Percentiles rank a stretch among this genome's conserved stretches.
These are phyloP conservation scores for Aspergillus pseudoterreus DNA, from an alignment of 2,329 filamentous ascomycete genomes.

Conservation along the genomic window DNA sequence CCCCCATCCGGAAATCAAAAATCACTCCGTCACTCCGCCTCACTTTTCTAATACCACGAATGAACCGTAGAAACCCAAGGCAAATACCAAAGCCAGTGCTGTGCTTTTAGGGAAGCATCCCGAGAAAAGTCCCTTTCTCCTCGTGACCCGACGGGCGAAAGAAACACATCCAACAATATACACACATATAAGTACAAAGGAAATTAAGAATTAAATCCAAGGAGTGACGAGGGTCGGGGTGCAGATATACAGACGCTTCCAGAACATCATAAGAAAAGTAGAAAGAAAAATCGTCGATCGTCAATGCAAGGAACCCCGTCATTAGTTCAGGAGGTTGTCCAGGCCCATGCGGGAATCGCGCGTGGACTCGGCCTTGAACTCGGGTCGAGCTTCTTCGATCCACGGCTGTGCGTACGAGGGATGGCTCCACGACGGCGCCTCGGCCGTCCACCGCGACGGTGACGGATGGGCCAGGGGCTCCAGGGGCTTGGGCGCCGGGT, in stretches of 20 bases:
- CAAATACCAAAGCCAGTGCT: conserved; percentile 1
- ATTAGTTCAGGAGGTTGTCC: conserved; percentile 36
- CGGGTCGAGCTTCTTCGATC: conserved; percentile 12
- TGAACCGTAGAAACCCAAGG: neutral
- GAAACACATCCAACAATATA: conserved; percentile 8
- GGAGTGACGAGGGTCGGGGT: conserved; percentile 14
- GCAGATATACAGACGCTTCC: conserved; percentile 14
- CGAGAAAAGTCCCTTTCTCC: conserved; percentile 1
- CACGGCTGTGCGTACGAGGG: conserved; percentile 24
- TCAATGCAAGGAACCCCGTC: conserved; percentile 12
- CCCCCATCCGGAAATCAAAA: conserved; percentile 1
- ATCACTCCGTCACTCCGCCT: conserved; percentile 6
- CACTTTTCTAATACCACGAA: conserved; percentile 13
- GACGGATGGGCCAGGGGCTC: conserved; percentile 24
- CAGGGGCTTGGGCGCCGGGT: conserved; percentile 15
- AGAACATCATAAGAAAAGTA: conserved; percentile 14
- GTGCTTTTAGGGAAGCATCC: conserved; percentile 9
- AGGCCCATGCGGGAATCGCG: conserved; percentile 41
- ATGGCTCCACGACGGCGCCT: conserved; percentile 28
- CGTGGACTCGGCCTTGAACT: conserved; percentile 18
- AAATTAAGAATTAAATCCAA: conserved; percentile 10
- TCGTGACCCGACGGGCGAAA: conserved; percentile 17
- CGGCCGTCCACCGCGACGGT: conserved; percentile 25
- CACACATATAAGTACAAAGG: conserved; percentile 20
- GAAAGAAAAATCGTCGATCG: conserved; percentile 20